Evolutionary conservation across 371 early-diverging fungal genomes (phyloP), one percentile per base, ranked within the genome.

Genomic region (Apophysomyces sp.): DNA sequence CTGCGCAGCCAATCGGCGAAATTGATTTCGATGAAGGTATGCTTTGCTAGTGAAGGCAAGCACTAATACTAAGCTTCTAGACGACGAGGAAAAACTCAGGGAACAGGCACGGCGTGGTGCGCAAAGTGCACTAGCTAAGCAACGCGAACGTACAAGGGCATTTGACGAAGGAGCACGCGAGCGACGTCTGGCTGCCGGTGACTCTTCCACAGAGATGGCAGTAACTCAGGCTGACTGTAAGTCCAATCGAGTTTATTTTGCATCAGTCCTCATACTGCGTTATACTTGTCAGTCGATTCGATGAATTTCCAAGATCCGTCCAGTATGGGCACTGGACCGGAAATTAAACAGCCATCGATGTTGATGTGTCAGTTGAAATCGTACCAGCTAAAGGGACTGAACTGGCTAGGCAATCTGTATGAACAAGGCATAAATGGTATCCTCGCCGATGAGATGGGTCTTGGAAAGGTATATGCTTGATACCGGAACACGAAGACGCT

Each of bases 401-500:
- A 96, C 72, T 99, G 99, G 99, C 86, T 99, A 15, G 92, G 94
- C 26, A 95, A 93, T 71, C 74, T 98, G 70, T 97, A 97, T 68
- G 95, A 97, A 60, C 94, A 95, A 69, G 97, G 97, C 56, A 97
- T 99, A 73, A 98, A 98, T 75, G 96, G 98, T 57, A 98, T 99
- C 68, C 78, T 98, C 32, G 98, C 98, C 3, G 97, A 97, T 71
- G 97, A 97, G 80, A 97, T 96, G 96, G 91, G 96, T 53, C 76
- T 96, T 24, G 96, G 96, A 55, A 96, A 80, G 61, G 73, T 73
- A 69, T 49, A 15, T n/a, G 2, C 32, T 32, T 27, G 51, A 13
- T 12, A n/a, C 8, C 7, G 9, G 2, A 56, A 32, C 18, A 55
- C 2, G 30, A 32, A 7, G 34, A 6, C 41, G 51, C 40, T 30